These are phyloP conservation scores for Capsella bursapastoris DNA, from an alignment of 345 rosid species.

Conservation along the genomic window DNA sequence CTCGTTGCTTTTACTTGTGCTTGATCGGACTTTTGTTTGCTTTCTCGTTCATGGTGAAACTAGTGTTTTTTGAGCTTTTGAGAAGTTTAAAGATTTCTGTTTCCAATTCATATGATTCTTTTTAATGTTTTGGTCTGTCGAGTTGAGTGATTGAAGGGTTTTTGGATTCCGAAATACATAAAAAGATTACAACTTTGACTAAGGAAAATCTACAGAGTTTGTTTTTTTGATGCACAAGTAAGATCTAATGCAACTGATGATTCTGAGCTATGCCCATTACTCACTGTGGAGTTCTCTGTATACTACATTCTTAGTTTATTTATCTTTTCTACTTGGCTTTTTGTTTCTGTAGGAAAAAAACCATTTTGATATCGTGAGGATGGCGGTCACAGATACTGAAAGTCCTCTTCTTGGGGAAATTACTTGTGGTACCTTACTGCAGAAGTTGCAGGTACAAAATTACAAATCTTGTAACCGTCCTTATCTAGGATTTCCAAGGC, in stretches of 20 bases:
- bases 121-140: not conserved
- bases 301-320: not conserved
- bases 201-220: not conserved
- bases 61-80: not conserved
- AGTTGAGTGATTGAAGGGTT: slow-evolving; percentile 1
- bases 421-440: slow-evolving; percentile 88
- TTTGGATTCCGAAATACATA: not conserved
- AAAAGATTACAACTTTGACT: slow-evolving; percentile 4
- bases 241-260: not conserved
- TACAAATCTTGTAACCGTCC: not conserved
- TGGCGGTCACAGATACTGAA: slow-evolving; percentile 72
- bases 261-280: not conserved
- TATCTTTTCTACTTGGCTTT: slow-evolving; percentile 5
- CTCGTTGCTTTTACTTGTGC: slow-evolving; percentile 23
- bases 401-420: slow-evolving; percentile 89
- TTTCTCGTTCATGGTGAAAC: not conserved
- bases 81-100: not conserved
- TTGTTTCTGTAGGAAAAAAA: slow-evolving; percentile 41
- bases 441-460: slow-evolving; percentile 78
- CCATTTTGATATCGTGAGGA: slow-evolving; percentile 45
- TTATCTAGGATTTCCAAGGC: not conserved
- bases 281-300: not conserved
- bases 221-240: not conserved
- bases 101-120: not conserved
- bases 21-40: slow-evolving; percentile 36